Evolutionary conservation across 2,329 filamentous ascomycete genomes (phyloP).

Genomic region (Diaporthe amygdali): DNA sequence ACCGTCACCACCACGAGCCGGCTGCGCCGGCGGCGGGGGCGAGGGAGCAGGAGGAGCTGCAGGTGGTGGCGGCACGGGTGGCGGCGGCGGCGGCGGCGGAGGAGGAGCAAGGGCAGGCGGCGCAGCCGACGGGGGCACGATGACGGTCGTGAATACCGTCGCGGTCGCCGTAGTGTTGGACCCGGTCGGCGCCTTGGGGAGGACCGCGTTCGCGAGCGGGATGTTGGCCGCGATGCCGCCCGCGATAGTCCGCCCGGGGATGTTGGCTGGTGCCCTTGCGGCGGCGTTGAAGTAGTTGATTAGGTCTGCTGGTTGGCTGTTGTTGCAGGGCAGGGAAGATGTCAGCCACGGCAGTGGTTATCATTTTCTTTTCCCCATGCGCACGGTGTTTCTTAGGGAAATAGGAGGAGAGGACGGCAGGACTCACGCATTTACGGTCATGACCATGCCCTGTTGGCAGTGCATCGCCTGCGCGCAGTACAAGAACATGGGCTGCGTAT

Average conservation of each 20-base stretch:
- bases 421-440: slow-evolving; percentile 48
- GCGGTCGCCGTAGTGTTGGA: slow-evolving; percentile 6
- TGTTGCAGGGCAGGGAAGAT: neutral
- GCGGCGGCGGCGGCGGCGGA: neutral
- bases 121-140: neutral
- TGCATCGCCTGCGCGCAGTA: slow-evolving; percentile 56
- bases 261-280: neutral
- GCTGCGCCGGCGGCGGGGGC: neutral
- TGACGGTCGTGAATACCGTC: slow-evolving; percentile 17
- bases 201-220: slow-evolving; percentile 14
- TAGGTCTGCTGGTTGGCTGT: neutral
- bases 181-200: neutral
- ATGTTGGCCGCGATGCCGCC: slow-evolving; percentile 16
- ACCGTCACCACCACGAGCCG: neutral
- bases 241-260: neutral
- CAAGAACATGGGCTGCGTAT: slow-evolving; percentile 51
- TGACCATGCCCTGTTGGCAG: slow-evolving; percentile 55
- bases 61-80: neutral
- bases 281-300: slow-evolving; percentile 15
- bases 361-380: too few species aligned
- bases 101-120: too few species aligned
- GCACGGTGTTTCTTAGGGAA: too few species aligned
- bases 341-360: neutral
- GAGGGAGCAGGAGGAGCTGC: neutral
- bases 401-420: neutral